Evolutionary conservation across 768 basidiomycete species (phyloP).

Genomic region (Podaxis sp.): DNA sequence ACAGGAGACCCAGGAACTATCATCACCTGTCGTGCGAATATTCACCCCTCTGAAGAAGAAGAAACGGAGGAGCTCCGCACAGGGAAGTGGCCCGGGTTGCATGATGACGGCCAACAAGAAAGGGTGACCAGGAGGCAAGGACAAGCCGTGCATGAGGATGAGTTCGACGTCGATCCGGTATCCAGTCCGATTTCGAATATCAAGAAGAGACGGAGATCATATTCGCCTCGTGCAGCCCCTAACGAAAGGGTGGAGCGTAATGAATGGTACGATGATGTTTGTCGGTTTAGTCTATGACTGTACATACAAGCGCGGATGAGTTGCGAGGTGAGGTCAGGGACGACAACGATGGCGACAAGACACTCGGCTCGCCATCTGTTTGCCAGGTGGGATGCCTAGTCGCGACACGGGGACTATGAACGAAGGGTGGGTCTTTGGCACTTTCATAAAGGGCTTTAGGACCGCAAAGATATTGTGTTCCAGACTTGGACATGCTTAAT

Average conservation of each 20-base stretch:
- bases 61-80: constrained; percentile 3
- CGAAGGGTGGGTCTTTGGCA: no score
- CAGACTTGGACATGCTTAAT: no score
- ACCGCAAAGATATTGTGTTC: no score
- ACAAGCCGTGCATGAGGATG: constrained; percentile 15
- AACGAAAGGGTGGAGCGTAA: no score
- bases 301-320: no score
- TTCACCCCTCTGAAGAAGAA: constrained; percentile 18
- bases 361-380: no score
- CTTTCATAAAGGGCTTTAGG: no score
- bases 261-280: background rate
- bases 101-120: background rate
- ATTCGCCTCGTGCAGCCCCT: background rate
- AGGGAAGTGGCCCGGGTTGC: constrained; percentile 7
- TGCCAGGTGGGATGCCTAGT: no score
- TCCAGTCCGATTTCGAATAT: constrained; percentile 30
- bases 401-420: no score
- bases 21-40: constrained; percentile 53
- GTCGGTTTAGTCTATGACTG: no score
- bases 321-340: no score
- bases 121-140: background rate
- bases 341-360: no score
- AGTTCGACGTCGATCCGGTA: constrained; percentile 25
- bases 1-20: constrained; percentile 61
- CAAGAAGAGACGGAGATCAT: constrained; percentile 19